Evolutionary conservation across 805 yeast species (phyloP).

Genomic region (Schwanniomyces pseudopolymorphus): DNA sequence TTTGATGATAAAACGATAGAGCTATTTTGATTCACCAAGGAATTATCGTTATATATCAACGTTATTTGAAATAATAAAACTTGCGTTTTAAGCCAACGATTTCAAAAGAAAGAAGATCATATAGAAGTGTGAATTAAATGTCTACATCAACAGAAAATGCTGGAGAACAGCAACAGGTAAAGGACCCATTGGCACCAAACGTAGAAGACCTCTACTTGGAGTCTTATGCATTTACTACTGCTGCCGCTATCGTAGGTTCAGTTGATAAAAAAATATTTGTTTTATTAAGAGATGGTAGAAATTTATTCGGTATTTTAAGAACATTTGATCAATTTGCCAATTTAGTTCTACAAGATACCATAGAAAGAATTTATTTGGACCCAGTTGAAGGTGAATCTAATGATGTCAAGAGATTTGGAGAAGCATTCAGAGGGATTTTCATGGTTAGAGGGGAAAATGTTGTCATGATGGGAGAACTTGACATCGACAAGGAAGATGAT

Average conservation of each 20-base stretch:
- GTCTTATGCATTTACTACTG: conserved; percentile 81
- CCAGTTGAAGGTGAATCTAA: conserved; percentile 26
- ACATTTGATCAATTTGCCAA: conserved; percentile 96
- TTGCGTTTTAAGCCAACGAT: not conserved
- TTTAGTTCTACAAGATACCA: conserved; percentile 85
- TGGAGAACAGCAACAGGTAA: conserved; percentile 8
- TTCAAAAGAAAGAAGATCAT: not conserved
- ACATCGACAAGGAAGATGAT: conserved; percentile 79
- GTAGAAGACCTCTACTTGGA: conserved; percentile 65
- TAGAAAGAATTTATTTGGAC: conserved; percentile 74
- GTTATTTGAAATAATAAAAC: not conserved
- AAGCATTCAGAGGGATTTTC: conserved; percentile 73
- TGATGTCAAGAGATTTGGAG: conserved; percentile 59
- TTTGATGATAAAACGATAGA: not conserved
- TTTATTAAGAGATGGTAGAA: conserved; percentile 84
- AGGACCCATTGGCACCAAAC: conserved; percentile 27
- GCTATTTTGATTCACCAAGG: not conserved
- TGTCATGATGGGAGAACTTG: conserved; percentile 90
- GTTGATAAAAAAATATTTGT: conserved; percentile 84
- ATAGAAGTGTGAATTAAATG: not conserved
- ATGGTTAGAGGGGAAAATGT: conserved; percentile 96
- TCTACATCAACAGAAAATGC: conserved; percentile 7
- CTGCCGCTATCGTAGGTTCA: conserved; percentile 87
- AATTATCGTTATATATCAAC: not conserved
- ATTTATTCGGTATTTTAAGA: conserved; percentile 83